A percentile compares a stretch with the other conserved stretches of the same genome.
These are phyloP conservation scores for Arabidopsis suecica DNA, from an alignment of 345 rosid species.

Conservation along the genomic window DNA sequence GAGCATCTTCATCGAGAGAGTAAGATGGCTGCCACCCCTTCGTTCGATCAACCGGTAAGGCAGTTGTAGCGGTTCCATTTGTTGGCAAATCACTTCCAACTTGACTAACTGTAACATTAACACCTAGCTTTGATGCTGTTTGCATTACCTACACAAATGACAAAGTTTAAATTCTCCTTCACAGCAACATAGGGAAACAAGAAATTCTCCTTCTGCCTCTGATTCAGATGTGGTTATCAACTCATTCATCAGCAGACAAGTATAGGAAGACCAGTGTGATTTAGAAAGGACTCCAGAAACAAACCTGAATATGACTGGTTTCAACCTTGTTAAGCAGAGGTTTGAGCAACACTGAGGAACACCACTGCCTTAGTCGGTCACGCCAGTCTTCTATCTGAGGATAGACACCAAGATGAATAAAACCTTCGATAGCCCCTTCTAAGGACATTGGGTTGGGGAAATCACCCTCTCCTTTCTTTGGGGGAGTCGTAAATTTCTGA, in stretches of 20 bases:
- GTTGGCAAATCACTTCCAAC: slow-evolving; percentile 68
- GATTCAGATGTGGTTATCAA: slow-evolving; percentile 9
- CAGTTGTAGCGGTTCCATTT: slow-evolving; percentile 53
- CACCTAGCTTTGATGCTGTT: slow-evolving; percentile 78
- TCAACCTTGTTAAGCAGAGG: slow-evolving; percentile 82
- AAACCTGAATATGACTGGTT: slow-evolving; percentile 87
- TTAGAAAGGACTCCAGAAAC: slow-evolving; percentile 11
- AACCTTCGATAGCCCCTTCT: slow-evolving; percentile 88
- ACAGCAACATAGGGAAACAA: slow-evolving; percentile 27
- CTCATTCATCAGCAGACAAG: slow-evolving; percentile 14
- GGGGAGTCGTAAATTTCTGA: slow-evolving; percentile 92
- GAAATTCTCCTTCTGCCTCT: slow-evolving; percentile 24
- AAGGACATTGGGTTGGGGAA: slow-evolving; percentile 89
- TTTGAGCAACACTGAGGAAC: slow-evolving; percentile 77
- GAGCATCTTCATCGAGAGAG: slow-evolving; percentile 80
- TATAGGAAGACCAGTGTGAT: slow-evolving; percentile 1
- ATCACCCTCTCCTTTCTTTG: slow-evolving; percentile 96
- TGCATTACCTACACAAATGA: slow-evolving; percentile 71
- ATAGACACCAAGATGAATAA: slow-evolving; percentile 74
- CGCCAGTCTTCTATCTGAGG: slow-evolving; percentile 95
- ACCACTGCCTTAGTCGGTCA: slow-evolving; percentile 93
- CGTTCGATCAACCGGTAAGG: slow-evolving; percentile 60
- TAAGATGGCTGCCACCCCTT: slow-evolving; percentile 85
- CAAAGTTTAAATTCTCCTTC: slow-evolving; percentile 1
- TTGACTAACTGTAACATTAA: slow-evolving; percentile 68